Evolutionary conservation across 371 early-diverging fungal genomes (phyloP).

Genomic region (Dentiscutata heterogama): DNA sequence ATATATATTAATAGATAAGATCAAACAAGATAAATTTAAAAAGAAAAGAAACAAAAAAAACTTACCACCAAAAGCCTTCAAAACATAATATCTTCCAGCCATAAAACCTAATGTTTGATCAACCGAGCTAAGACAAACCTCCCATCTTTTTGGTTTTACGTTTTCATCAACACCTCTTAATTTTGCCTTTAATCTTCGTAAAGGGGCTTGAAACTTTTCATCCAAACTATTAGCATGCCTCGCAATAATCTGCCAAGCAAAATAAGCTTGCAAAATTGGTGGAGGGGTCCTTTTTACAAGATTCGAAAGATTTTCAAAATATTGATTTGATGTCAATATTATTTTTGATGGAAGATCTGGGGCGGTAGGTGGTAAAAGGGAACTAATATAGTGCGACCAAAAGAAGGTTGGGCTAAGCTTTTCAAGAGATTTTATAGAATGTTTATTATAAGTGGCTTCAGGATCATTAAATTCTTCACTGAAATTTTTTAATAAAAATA

Average conservation of each 20-base stretch:
- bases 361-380: conserved; percentile 49
- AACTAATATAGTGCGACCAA: conserved; percentile 56
- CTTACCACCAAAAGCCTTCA: conserved; percentile 59
- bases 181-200: conserved; percentile 47
- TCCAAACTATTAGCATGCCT: conserved; percentile 51
- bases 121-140: conserved; percentile 58
- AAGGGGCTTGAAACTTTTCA: conserved; percentile 46
- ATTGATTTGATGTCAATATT: conserved; percentile 58
- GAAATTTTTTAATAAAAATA: conserved; percentile 26
- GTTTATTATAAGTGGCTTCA: conserved; percentile 61
- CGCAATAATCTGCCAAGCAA: conserved; percentile 60
- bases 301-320: conserved; percentile 52
- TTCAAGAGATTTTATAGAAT: conserved; percentile 52
- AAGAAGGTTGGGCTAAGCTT: conserved; percentile 57
- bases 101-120: conserved; percentile 61
- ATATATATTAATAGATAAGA: not conserved
- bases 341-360: conserved; percentile 50
- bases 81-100: conserved; percentile 65
- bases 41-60: not conserved
- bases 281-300: conserved; percentile 51
- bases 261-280: conserved; percentile 55
- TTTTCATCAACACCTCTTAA: conserved; percentile 58
- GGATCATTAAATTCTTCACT: conserved; percentile 63
- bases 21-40: not conserved
- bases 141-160: conserved; percentile 56